Base-by-base conservation (phyloP, 805 yeast species). In the Jamesozyma lodderae region DNA sequence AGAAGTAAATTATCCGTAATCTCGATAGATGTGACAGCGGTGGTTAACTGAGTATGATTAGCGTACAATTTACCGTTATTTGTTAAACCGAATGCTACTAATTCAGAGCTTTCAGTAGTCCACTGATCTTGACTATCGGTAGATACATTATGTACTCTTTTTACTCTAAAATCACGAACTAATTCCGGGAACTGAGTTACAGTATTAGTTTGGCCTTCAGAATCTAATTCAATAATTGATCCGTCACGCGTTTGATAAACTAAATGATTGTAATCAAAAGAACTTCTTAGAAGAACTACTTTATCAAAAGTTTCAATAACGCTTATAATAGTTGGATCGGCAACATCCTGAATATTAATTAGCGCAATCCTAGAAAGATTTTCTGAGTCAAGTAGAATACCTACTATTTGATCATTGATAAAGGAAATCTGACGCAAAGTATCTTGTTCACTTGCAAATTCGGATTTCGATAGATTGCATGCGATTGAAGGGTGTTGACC, bases 11-110 rank as follows among this genome's bases (percentile, higher is more conserved):
- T 68, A 29, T 79, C 87, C 0, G 95, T 77, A 10, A 81, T 62
- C 40, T 74, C 70, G 41, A 90, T 59, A 0, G 97, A 88, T 0
- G 97, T 88, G 11, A 85, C 88, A 11, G 90, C 86, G 3, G 75
- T 67, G 1, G 83, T 69, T 11, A 87, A 56, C 42, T 73, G 77
- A 13, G 67, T 63, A 0, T 69, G 70, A 46, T 80, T 77, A 3
- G 77, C 78, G 55, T 66, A 85, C 11, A 92, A 62, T 51, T 81
- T 81, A 40, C 96, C 96, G 44, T 70, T 75, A 4, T 72, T 62
- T 0, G 94, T 72, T 21, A 90, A 60, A 37, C 96, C 97, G 55
- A 85, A 81, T 0, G 78, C 77, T 13, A 64, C 57, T 23, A 55
- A 37, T 31, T 55, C 53, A 14, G 56, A 51, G 17, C 51, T 54